Percentiles rank a stretch among this genome's conserved stretches.
Evolutionary conservation across 2,329 filamentous ascomycete species (phyloP).

Genomic region (Epichloe typhina): DNA sequence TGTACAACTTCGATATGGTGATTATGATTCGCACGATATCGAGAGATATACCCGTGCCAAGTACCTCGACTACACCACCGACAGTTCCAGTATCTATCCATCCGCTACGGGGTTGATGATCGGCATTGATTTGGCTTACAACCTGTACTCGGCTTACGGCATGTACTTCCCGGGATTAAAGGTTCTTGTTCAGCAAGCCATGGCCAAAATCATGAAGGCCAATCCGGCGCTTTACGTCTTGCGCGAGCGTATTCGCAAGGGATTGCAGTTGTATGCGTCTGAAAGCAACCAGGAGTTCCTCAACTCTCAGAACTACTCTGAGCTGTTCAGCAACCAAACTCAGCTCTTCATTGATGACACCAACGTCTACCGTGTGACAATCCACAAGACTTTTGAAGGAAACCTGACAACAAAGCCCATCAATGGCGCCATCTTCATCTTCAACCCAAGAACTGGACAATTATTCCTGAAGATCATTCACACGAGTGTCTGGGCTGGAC

Average conservation of each 20-base stretch:
- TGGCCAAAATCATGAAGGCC: slow-evolving; percentile 99
- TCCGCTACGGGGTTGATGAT: slow-evolving; percentile 96
- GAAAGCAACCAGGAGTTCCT: slow-evolving; percentile 99
- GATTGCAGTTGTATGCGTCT: slow-evolving; percentile 91
- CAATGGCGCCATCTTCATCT: slow-evolving; percentile 99
- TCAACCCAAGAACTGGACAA: slow-evolving; percentile 97
- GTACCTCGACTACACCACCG: slow-evolving; percentile 96
- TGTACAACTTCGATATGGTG: slow-evolving; percentile 89
- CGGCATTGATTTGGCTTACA: slow-evolving; percentile 94
- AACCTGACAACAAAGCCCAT: slow-evolving; percentile 99
- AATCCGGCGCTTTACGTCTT: slow-evolving; percentile 94
- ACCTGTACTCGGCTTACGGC: slow-evolving; percentile 93
- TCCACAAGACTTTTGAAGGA: slow-evolving; percentile 98
- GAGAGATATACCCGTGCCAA: slow-evolving; percentile 95
- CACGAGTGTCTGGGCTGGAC: slow-evolving; percentile 96
- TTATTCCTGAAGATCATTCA: slow-evolving; percentile 99
- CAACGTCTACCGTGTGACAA: slow-evolving; percentile 97
- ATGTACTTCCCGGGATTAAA: slow-evolving; percentile 98
- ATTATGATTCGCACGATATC: slow-evolving; percentile 98
- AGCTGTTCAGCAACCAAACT: slow-evolving; percentile 97
- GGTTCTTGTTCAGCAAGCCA: slow-evolving; percentile 88
- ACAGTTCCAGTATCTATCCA: slow-evolving; percentile 97
- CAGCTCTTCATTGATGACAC: slow-evolving; percentile 99
- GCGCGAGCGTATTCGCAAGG: slow-evolving; percentile 95
- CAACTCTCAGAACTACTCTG: slow-evolving; percentile 98